A percentile compares a stretch with the other conserved stretches of the same genome.
Conservation (phyloP, 2,329 filamentous ascomycete species). For the Ramularia collo-cygni region DNA sequence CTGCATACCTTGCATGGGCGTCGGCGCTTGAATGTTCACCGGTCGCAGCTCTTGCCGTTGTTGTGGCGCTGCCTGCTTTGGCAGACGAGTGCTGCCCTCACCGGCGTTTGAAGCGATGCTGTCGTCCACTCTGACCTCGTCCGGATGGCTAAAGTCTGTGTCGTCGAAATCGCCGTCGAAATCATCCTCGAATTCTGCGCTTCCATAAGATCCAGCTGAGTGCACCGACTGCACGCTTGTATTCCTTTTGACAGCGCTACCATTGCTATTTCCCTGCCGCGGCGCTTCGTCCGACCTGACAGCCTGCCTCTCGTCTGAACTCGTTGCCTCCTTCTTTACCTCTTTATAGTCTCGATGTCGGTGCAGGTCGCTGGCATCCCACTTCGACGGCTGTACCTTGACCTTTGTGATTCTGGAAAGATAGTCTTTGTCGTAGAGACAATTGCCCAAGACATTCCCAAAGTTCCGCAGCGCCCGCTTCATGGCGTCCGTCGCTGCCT, state of each 20-base stretch:
- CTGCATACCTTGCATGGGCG: conserved; percentile 18
- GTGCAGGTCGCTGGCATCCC: conserved; percentile 72
- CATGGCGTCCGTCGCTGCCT: conserved; percentile 88
- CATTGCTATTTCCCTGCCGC: background rate
- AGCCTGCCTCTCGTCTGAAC: conserved; percentile 4
- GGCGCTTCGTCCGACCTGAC: no score
- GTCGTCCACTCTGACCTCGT: conserved; percentile 60
- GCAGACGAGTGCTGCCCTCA: conserved; percentile 9
- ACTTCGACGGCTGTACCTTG: conserved; percentile 70
- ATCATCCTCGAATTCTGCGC: conserved; percentile 47
- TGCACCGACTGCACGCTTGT: conserved; percentile 29
- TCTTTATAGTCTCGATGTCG: conserved; percentile 67
- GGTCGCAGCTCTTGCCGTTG: conserved; percentile 13
- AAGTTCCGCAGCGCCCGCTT: conserved; percentile 88
- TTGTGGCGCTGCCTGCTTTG: conserved; percentile 28
- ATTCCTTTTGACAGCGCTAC: conserved; percentile 16
- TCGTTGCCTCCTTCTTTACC: conserved; percentile 48
- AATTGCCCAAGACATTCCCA: conserved; percentile 95
- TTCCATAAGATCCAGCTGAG: conserved; percentile 26
- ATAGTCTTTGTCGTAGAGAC: conserved; percentile 95
- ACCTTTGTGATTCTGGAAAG: conserved; percentile 83
- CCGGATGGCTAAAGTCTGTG: conserved; percentile 57
- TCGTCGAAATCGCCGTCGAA: conserved; percentile 54
- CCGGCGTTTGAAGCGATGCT: conserved; percentile 14
- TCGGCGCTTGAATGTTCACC: conserved; percentile 22